Base-by-base conservation (phyloP, 2,329 filamentous ascomycete genomes). In the Nemania sp. region DNA sequence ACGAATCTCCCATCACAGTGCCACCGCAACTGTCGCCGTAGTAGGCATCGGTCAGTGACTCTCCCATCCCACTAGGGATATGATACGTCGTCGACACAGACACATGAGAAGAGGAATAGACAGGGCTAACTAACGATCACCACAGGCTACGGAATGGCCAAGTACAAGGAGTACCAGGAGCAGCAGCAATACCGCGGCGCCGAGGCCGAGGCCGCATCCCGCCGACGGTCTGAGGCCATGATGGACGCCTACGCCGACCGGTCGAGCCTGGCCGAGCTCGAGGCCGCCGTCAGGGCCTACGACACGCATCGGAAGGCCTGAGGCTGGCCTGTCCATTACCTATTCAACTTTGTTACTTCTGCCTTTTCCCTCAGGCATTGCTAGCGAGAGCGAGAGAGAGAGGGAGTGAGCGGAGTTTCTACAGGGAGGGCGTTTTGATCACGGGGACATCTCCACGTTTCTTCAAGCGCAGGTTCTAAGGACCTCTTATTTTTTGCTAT, bases 191-290 rank as follows among this genome's bases (percentile, higher is more conserved):
- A 67, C 53, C 60, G 58, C 11, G 79, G 58, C 71, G 72, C 56
- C 66, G 64, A 68, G 62, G 39, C 57, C 17, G 57, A 64, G 20
- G 64, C 75, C 45, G 73, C 74, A 39, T 68, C 67, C n/a, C 74
- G 75, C 53, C 72, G 60, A 15, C 64, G 72, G 40, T 72, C 72
- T 49, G 76, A 80, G 60, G 74, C 77, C 18, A 73, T 79, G 57
- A 74, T 81, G 71, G 77, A 82, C 37, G 77, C 81, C 58, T 83
- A 83, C 60, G 80, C 81, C 48, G 80, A 81, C 62, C 76, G 80
- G 13, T 78, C 78, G 29, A 82, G 77, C 63, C 73, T 83, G 3
- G 76, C 78, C 25, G 78, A 78, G 63, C 72, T 83, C 34, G 79
- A 83, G 68, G 78, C 75, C 47, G 81, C 81, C 2, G 74, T 83